Conservation (phyloP, 345 rosid genomes). For the Citropsis articulata region DNA sequence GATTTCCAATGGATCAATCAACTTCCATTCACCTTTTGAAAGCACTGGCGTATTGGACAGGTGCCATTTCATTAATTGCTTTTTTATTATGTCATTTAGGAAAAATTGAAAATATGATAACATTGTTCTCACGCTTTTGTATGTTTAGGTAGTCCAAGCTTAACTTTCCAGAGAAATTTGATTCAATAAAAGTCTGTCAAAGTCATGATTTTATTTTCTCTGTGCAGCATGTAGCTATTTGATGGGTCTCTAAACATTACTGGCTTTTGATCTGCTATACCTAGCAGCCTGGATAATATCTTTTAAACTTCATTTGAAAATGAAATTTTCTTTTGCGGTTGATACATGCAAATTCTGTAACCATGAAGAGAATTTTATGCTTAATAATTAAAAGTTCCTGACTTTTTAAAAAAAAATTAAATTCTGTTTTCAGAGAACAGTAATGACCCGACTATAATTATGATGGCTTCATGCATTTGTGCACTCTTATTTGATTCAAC, state of each 20-base stretch:
- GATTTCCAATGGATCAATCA: slow-evolving; percentile 39
- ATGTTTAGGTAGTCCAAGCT: neutral
- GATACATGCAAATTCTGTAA: neutral
- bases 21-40: slow-evolving; percentile 43
- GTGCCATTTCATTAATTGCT: slow-evolving; percentile 26
- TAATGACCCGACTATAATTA: slow-evolving; percentile 41
- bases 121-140: neutral
- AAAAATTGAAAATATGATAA: neutral
- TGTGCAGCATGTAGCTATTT: neutral
- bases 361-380: neutral
- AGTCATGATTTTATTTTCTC: neutral
- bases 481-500: slow-evolving; percentile 59
- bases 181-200: neutral
- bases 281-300: neutral
- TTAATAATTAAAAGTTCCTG: neutral
- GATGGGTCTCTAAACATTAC: neutral
- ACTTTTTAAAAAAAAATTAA: neutral
- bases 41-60: slow-evolving; percentile 72
- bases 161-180: neutral
- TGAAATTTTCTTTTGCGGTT: neutral
- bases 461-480: slow-evolving; percentile 87
- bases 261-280: neutral
- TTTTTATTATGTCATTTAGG: neutral
- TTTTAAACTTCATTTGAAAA: neutral
- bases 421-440: slow-evolving; percentile 38